These are phyloP conservation scores for Russula brevipes DNA, from an alignment of 768 basidiomycete genomes.

Conservation along the genomic window DNA sequence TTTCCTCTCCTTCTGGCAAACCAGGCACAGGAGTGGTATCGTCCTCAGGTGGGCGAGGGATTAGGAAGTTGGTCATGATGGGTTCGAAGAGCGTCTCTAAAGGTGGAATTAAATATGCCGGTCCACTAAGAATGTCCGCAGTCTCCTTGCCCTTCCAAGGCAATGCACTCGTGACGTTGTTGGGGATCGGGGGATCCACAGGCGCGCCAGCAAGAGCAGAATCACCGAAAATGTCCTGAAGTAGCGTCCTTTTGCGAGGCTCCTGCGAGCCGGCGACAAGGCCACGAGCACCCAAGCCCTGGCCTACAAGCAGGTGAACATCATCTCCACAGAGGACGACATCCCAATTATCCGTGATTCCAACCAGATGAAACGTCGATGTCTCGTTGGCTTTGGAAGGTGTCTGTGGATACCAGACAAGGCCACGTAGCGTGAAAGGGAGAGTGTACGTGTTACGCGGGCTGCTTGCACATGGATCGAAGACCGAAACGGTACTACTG, in stretches of 20 bases:
- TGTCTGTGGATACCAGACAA: conserved; percentile 38
- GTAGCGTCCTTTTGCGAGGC: conserved; percentile 52
- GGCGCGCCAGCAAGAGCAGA: conserved; percentile 50
- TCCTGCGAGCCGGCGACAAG: conserved; percentile 31
- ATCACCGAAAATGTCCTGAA: conserved; percentile 87
- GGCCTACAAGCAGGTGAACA: conserved; percentile 38
- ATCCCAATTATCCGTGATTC: conserved; percentile 61
- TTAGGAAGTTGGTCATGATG: conserved; percentile 47
- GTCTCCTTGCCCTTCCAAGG: conserved; percentile 41
- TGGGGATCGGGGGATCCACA: conserved; percentile 25
- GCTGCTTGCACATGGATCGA: conserved; percentile 41
- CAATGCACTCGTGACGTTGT: conserved; percentile 26
- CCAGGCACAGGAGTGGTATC: conserved; percentile 21
- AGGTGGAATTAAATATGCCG: conserved; percentile 74
- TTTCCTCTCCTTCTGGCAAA: conserved; percentile 29
- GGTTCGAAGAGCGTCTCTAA: conserved; percentile 66
- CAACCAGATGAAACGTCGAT: conserved; percentile 53
- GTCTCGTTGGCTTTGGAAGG: conserved; percentile 30
- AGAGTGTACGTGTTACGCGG: conserved; percentile 43
- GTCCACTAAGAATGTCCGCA: conserved; percentile 53
- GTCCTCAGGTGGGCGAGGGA: conserved; percentile 28
- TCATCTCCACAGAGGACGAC: conserved; percentile 66
- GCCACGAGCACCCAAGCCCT: conserved; percentile 40
- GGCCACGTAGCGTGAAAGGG: conserved; percentile 59
- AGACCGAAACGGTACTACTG: conserved; percentile 39